Percentiles rank a stretch among this genome's conserved stretches.
Evolutionary conservation across 1,139 yeast species (phyloP).

Genomic region (Hyphopichia burtonii): DNA sequence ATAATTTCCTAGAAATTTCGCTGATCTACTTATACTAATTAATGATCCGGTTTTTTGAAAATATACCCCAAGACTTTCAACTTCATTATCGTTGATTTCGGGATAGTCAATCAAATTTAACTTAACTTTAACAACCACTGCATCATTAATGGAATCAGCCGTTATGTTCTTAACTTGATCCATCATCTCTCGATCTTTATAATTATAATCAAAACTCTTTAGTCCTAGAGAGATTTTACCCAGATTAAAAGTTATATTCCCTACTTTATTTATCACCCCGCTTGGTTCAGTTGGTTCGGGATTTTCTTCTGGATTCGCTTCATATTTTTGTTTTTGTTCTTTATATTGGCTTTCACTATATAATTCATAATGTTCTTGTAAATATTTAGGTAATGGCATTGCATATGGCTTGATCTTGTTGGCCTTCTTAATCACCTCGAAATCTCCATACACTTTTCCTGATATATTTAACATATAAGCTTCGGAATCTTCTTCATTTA

Average conservation of each 20-base stretch:
- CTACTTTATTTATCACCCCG: slow-evolving; percentile 16
- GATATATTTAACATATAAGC: slow-evolving; percentile 52
- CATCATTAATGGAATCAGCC: slow-evolving; percentile 25
- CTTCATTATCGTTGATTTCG: slow-evolving; percentile 42
- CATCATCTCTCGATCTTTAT: slow-evolving; percentile 17
- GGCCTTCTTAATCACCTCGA: slow-evolving; percentile 18
- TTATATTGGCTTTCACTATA: slow-evolving; percentile 23
- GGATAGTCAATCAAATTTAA: slow-evolving; percentile 34
- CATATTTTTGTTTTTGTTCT: slow-evolving; percentile 23
- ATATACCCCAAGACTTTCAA: slow-evolving; percentile 65
- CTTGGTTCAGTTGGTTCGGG: slow-evolving; percentile 2
- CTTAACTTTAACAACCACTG: slow-evolving; percentile 27
- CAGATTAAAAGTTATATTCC: slow-evolving; percentile 24
- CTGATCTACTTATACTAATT: slow-evolving; percentile 62
- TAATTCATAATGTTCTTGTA: slow-evolving; percentile 32
- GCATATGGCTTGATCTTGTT: slow-evolving; percentile 14
- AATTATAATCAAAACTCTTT: slow-evolving; percentile 24
- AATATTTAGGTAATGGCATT: slow-evolving; percentile 43
- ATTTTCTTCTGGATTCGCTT: slow-evolving; percentile 26
- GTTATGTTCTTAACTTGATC: slow-evolving; percentile 12
- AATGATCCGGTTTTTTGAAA: slow-evolving; percentile 70
- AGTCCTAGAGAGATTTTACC: slow-evolving; percentile 29
- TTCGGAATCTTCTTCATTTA: slow-evolving; percentile 14
- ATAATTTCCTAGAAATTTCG: slow-evolving; percentile 66
- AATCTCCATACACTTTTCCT: slow-evolving; percentile 49